Base-by-base conservation (phyloP, 352 stramenopile genomes). In the Globisporangium nagaii region DNA sequence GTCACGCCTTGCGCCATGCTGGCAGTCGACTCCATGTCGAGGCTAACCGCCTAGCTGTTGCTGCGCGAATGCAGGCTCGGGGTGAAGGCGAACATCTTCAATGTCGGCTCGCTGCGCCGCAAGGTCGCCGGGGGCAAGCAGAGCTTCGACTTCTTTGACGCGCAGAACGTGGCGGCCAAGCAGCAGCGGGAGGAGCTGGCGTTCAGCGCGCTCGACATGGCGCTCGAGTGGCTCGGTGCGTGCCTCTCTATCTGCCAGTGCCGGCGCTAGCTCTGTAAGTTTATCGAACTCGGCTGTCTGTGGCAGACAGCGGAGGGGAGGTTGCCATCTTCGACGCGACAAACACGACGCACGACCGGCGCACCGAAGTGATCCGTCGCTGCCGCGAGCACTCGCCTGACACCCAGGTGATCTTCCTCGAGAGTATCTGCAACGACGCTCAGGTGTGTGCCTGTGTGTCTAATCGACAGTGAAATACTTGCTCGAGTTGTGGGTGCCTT, bases 81-180 rank as follows among this genome's bases (percentile, higher is more conserved):
- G 4, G 63, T 80, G 22, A 63, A 57, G n/a, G 58, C 68, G 24
- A 73, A 86, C 43, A 87, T 96, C 50, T 97, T 97, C 70, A 97
- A 97, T 68, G 88, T 96, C 15, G 88, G 87, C 8, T 88, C 95
- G 60, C 93, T 97, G 55, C 83, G 90, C 10, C 78, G 87, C 30
- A 74, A 86, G 51, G 60, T 96, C n/a, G 82, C 73, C 42, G 68
- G 46, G 22, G 69, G 56, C 4, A 79, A 80, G 34, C 70, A 82
- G 60, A 73, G 63, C 47, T 82, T 74, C 54, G 62, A 79, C 22
- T 96, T 96, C 65, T 96, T 95, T 55, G 77, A 93, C 70, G 84
- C 82, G n/a, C 62, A 68, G 20, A 95, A 96, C 65, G 57, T 57
- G 2, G 62, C 79, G 9, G 88, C 71, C 11, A 67, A 79, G 53